Evolutionary conservation across 129 eudicot genomes (phyloP).

Genomic region (Glebionis coronaria): DNA sequence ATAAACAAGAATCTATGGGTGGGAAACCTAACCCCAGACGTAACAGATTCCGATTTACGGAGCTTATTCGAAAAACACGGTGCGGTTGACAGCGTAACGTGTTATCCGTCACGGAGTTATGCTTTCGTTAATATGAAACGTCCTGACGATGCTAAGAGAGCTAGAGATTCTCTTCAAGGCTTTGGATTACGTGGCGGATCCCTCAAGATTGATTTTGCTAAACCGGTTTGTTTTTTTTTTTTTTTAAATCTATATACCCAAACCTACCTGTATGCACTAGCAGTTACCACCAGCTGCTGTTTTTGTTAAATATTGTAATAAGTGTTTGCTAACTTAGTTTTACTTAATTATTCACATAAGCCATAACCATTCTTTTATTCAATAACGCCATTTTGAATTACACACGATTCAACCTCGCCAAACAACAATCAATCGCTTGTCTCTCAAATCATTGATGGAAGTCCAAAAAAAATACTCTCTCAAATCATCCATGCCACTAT

Average conservation of each 20-base stretch:
- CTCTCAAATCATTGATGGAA: too few species aligned
- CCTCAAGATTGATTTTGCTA: slow-evolving; percentile 69
- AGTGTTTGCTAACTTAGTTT: too few species aligned
- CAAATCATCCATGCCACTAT: slow-evolving; percentile 18
- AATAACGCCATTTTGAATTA: too few species aligned
- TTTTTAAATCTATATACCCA: too few species aligned
- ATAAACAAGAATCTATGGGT: slow-evolving; percentile 62
- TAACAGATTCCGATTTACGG: slow-evolving; percentile 50
- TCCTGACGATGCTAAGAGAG: slow-evolving; percentile 48
- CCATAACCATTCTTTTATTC: too few species aligned
- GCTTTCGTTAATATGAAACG: slow-evolving; percentile 59
- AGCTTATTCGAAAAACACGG: slow-evolving; percentile 52
- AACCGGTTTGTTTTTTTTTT: slow-evolving; percentile 91
- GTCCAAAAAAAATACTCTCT: too few species aligned
- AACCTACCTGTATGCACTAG: too few species aligned
- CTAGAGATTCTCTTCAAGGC: slow-evolving; percentile 53
- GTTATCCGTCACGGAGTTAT: slow-evolving; percentile 54
- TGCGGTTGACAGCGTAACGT: slow-evolving; percentile 45
- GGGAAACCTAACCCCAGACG: slow-evolving; percentile 56
- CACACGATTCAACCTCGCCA: too few species aligned
- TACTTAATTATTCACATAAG: too few species aligned
- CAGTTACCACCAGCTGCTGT: too few species aligned
- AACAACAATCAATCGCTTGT: too few species aligned
- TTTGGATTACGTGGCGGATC: slow-evolving; percentile 39
- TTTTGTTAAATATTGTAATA: too few species aligned